Percentiles rank a stretch among this genome's conserved stretches.
Conservation (phyloP, 192 early-diverging fungal genomes). For the Backusella tarrabulga region DNA sequence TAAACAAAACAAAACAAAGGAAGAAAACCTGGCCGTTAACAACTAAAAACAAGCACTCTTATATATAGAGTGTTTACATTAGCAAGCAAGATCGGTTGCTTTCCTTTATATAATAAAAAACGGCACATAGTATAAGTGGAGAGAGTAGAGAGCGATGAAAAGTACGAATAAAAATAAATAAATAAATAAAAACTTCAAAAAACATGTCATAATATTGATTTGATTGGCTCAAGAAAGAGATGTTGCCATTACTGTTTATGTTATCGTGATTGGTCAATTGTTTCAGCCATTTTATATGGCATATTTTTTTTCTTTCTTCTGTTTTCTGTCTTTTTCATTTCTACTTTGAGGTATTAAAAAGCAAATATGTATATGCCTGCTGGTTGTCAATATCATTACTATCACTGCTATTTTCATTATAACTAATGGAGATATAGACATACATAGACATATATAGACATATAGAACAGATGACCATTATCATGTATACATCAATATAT, state of each 20-base stretch:
- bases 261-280: not conserved
- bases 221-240: not conserved
- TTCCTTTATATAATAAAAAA: constrained; percentile 77
- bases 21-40: not conserved
- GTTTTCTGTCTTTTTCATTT: not conserved
- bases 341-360: not conserved
- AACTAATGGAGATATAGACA: too few relatives aligned
- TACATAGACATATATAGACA: too few relatives aligned
- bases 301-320: not conserved
- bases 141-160: not conserved
- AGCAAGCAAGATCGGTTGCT: constrained; percentile 68
- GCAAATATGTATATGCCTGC: too few relatives aligned
- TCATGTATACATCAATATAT: not conserved
- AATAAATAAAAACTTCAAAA: not conserved
- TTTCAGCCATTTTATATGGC: not conserved
- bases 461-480: not conserved
- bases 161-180: not conserved
- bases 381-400: too few relatives aligned
- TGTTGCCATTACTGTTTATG: constrained; percentile 4
- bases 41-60: not conserved
- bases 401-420: too few relatives aligned
- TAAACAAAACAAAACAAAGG: constrained; percentile 19
- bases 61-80: constrained; percentile 41
- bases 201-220: not conserved
- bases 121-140: constrained; percentile 56